A percentile compares a stretch with the other conserved stretches of the same genome.
Evolutionary conservation across 768 basidiomycete genomes (phyloP).

Genomic region (Paxillus involutus): DNA sequence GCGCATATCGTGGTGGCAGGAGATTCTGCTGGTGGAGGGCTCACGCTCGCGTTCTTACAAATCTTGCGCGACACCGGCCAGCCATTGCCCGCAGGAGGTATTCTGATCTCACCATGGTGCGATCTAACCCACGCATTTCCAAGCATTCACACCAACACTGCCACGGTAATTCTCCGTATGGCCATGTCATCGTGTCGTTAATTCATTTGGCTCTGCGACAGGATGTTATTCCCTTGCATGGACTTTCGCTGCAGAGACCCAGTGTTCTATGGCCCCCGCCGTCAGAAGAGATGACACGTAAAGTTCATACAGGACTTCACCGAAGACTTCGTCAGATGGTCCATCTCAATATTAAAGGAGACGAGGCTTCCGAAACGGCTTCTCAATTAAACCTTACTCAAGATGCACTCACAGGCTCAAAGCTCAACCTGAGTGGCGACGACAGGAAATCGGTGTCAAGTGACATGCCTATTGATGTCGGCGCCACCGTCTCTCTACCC

Average conservation of each 20-base stretch:
- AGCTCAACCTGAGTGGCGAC: constrained; percentile 4
- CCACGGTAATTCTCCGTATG: constrained; percentile 53
- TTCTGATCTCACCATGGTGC: constrained; percentile 92
- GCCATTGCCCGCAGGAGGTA: constrained; percentile 82
- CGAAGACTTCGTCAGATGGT: constrained; percentile 61
- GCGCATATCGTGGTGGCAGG: constrained; percentile 83
- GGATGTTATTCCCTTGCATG: constrained; percentile 82
- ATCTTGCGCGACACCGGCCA: constrained; percentile 81
- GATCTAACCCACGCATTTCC: constrained; percentile 96
- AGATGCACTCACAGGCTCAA: constrained; percentile 9
- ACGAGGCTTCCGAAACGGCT: constrained; percentile 1
- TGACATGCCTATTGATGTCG: constrained; percentile 45
- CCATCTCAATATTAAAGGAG: constrained; percentile 28
- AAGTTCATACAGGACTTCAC: constrained; percentile 59
- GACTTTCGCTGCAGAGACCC: constrained; percentile 77
- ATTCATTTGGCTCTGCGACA: constrained; percentile 25
- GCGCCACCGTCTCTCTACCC: constrained; percentile 46
- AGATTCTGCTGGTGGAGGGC: constrained; percentile 91
- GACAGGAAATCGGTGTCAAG: constrained; percentile 17
- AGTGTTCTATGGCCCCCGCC: constrained; percentile 79
- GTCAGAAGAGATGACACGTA: constrained; percentile 56
- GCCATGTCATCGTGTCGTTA: neutral
- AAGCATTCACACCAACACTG: constrained; percentile 80
- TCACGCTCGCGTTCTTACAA: constrained; percentile 81
- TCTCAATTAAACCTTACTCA: neutral